phyloP scores from a whole-genome alignment of 257 asterid species.

The Solanum pinnatisectum region DNA sequence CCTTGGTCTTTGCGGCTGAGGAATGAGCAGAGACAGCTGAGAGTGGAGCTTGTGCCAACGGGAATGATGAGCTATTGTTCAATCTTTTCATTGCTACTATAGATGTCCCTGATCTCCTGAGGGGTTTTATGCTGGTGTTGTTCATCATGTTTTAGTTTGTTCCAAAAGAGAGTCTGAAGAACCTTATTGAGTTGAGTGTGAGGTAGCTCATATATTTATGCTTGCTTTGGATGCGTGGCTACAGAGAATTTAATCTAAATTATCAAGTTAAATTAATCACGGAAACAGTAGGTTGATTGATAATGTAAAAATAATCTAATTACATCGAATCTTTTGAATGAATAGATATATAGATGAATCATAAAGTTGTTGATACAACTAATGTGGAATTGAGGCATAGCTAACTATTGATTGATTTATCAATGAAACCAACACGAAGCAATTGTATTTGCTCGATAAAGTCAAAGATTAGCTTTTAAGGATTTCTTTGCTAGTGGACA shows the following conservation, averaged over 20 bases:
- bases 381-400: background rate
- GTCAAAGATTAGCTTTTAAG: background rate
- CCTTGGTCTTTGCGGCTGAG: background rate
- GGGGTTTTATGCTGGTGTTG: background rate
- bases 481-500: background rate
- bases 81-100: background rate
- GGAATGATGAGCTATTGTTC: background rate
- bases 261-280: background rate
- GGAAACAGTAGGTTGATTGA: background rate
- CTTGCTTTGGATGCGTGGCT: background rate
- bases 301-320: background rate
- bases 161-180: background rate
- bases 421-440: background rate
- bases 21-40: constrained; percentile 2
- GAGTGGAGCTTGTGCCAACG: background rate
- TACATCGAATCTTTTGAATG: background rate
- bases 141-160: background rate
- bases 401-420: background rate
- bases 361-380: background rate
- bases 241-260: background rate
- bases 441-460: background rate
- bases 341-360: background rate
- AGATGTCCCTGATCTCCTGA: background rate
- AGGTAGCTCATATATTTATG: constrained; percentile 3
- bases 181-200: background rate